Evolutionary conservation across 768 basidiomycete genomes (phyloP), one percentile per base, ranked within the genome.

Genomic region (Amanita subjunquillea): DNA sequence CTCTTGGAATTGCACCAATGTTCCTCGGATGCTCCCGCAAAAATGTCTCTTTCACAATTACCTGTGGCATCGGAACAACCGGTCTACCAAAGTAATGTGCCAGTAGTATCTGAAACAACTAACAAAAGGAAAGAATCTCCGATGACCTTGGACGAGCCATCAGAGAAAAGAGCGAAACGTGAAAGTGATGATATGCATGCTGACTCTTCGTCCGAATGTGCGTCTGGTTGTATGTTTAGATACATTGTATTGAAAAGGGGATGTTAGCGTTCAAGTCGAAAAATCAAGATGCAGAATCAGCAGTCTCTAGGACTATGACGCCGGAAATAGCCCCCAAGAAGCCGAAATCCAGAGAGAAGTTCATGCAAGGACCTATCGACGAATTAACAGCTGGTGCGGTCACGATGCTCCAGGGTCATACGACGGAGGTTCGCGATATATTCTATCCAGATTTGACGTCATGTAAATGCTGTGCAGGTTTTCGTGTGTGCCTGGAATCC

Each of bases 401-500:
- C 40, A 71, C 76, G 50, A 60, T 80, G 39, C 66, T 83, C 29
- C 63, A 67, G 27, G 79, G 75, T n/a, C 87, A 90, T 58, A 74
- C 75, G 54, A 70, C 81, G 32, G 83, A 85, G 66, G 83, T 81
- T 63, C 37, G 56, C 30, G 15, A 25, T 45, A 30, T 8, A 6
- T 34, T 15, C 12, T 36, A 27, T 38, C 13, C 13, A 38, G 32
- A 7, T 44, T 41, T 40, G 20, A 40, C 22, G 50, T 40, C 20
- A 20, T 45, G 17, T 44, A 44, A 37, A 45, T 55, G 38, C 50
- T 50, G 25, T 27, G 20, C 43, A 90, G 87, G 85, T 91, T 6
- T 91, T 90, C 51, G 81, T 87, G 5, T 87, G 86, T 51, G 78
- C 83, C 3, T 91, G 86, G 74, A 91, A 87, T 65, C 87, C 89